Base-by-base conservation (phyloP, 2,329 filamentous ascomycete genomes). In the Lasiodiplodia sp. region DNA sequence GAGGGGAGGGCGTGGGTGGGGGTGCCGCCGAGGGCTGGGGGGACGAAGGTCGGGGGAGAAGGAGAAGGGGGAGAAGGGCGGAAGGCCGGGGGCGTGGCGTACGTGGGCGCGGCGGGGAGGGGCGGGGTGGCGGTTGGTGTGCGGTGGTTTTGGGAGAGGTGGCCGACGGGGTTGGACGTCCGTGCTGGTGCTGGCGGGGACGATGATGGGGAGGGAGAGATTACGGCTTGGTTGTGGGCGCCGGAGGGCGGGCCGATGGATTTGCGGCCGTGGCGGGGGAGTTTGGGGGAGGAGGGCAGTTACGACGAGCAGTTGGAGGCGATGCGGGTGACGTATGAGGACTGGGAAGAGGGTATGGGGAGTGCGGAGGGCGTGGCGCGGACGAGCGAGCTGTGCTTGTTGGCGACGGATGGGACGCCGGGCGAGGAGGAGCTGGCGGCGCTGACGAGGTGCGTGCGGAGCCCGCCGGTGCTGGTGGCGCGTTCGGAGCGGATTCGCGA, bases 91-190 rank as follows among this genome's bases (percentile, higher is more conserved):
- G 88, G 88, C 0, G 77, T 89, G 0, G 86, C 83, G 0, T 90
- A 89, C 70, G 82, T 90, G 0, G 88, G 88, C 2, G 84, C 85
- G 11, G 85, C 87, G 5, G 84, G 81, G 0, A 76, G 78, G 3
- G 88, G 88, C n/a, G 88, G 88, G 14, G 79, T 90, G 1, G 87
- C 86, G 1, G 75, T 90, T 5, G 87, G 86, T 0, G 80, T 88
- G 57, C 83, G 85, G 2, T 84, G 89, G 72, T 90, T 90, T 74
- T 90, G 88, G 88, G 86, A 90, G 78, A 82, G 86, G 18, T 89
- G 87, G 70, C 88, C 88, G 0, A 87, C 86, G 0, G 83, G 85
- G 3, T 76, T 90, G 4, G 87, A 89, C 56, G 82, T 90, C 12
- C 77, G 81, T 1, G 49, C n/a, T 12, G n/a, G n/a, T n/a, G 49